Evolutionary conservation across 2,329 filamentous ascomycete species (phyloP), one percentile per base, ranked within the genome.

Genomic region (Ceratocystis cubensis): DNA sequence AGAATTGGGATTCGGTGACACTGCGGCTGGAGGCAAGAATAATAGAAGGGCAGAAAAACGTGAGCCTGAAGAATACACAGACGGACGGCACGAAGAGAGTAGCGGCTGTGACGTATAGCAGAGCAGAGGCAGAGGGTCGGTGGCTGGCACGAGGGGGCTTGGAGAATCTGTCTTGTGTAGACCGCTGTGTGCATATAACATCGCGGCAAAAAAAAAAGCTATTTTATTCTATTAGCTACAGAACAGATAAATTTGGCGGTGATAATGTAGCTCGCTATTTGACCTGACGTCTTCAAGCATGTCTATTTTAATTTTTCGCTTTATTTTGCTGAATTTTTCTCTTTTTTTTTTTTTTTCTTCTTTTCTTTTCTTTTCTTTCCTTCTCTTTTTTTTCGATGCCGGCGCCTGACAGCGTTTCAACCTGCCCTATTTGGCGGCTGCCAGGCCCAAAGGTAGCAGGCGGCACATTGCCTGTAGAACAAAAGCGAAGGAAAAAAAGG

Each of bases 381-480:
- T 59, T 59, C 5, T 8, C 22, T 30, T 5, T 57, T 33, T 10
- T 17, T 57, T 57, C 28, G 10, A 30, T 30, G 37, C 37, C 37
- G 37, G 10, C 37, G 37, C 56, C 56, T 59, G 56, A 59, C 56
- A 59, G 56, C 56, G 56, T 59, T 59, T 59, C 56, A 59, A 59
- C 25, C 56, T 59, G 56, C 56, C 56, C 56, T 59, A 30, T 59
- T 37, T n/a, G 30, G 25, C 56, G 30, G 56, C 56, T 59, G 56
- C 56, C n/a, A 59, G 56, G 13, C 37, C 10, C 37, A 41, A 41
- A 41, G 10, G 37, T 41, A 41, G 37, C 37, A 41, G 37, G 28
- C 28, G 10, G 53, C 7, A 15, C 6, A 53, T 53, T 53, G n/a
- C 13, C 48, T 25, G 48, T 25, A 53, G 48, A 22, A 53, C 20